These are phyloP conservation scores for Talaromyces atroroseus DNA, from an alignment of 2,329 filamentous ascomycete species.

Conservation along the genomic window DNA sequence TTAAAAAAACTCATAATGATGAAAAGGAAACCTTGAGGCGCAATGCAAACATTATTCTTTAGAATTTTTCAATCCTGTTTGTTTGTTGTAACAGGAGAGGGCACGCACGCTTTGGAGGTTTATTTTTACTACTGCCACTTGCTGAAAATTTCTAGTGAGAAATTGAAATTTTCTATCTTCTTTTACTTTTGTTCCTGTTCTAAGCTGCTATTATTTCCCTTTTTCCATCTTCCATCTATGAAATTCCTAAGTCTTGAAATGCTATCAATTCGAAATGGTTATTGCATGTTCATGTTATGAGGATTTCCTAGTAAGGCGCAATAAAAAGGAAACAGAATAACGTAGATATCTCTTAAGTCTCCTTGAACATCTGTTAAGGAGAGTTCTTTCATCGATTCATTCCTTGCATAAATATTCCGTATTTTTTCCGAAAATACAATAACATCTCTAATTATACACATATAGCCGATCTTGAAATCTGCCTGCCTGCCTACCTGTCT, in stretches of 20 bases:
- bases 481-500: not conserved
- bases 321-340: not conserved
- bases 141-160: constrained; percentile 1
- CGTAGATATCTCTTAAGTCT: not conserved
- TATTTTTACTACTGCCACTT: not conserved
- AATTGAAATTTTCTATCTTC: constrained; percentile 1
- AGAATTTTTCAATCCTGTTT: constrained; percentile 9
- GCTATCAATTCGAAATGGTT: not conserved
- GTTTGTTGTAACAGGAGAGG: constrained; percentile 1
- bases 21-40: constrained; percentile 11
- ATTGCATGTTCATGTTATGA: not conserved
- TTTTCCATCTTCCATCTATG: not conserved
- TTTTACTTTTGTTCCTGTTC: not conserved
- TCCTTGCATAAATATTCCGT: not conserved
- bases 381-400: not conserved
- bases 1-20: constrained; percentile 8
- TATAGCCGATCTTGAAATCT: not conserved
- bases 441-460: not conserved
- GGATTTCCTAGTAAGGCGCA: not conserved
- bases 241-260: too few species aligned
- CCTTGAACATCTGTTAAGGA: too few species aligned
- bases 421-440: not conserved
- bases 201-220: too few species aligned
- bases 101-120: constrained; percentile 1
- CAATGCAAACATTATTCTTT: constrained; percentile 9